phyloP scores from a whole-genome alignment of 2,329 filamentous ascomycete genomes.

The Capronia americana region DNA sequence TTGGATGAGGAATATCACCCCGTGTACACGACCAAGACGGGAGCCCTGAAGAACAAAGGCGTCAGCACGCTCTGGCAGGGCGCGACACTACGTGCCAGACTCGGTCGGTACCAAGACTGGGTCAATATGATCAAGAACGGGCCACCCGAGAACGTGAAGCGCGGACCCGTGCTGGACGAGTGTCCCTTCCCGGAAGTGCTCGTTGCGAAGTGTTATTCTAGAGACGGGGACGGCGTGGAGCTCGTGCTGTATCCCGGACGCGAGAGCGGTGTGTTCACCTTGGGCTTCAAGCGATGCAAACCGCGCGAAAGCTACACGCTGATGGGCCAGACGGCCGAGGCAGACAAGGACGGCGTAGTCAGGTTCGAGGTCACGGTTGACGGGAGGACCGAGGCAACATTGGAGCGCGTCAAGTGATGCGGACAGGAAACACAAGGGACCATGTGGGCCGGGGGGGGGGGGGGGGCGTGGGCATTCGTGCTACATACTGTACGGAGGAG shows the following conservation, averaged over 20 bases:
- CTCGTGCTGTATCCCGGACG: constrained; percentile 26
- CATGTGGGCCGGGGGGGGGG: no score
- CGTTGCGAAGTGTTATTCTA: constrained; percentile 27
- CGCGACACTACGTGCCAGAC: constrained; percentile 13
- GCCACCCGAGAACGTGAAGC: constrained; percentile 15
- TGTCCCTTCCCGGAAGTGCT: constrained; percentile 29
- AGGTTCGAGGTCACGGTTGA: constrained; percentile 20
- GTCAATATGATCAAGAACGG: constrained; percentile 23
- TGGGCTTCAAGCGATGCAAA: constrained; percentile 17
- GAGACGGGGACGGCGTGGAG: constrained; percentile 26
- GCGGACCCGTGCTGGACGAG: constrained; percentile 25
- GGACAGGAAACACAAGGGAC: no score
- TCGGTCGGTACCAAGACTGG: constrained; percentile 30
- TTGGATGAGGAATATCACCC: constrained; percentile 34
- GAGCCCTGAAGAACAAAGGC: constrained; percentile 29
- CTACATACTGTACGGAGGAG: no score
- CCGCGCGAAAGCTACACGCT: constrained; percentile 19
- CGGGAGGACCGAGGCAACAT: constrained; percentile 16
- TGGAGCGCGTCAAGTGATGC: constrained; percentile 12
- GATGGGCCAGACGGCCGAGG: constrained; percentile 13
- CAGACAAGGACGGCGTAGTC: constrained; percentile 15
- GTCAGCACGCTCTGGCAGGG: constrained; percentile 23
- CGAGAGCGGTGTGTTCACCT: constrained; percentile 13
- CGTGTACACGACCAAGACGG: constrained; percentile 22
- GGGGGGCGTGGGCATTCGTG: no score